A percentile compares a stretch with the other conserved stretches of the same genome.
Conservation (phyloP, 2,329 filamentous ascomycete species). For the Simplicillium aogashimaense region DNA sequence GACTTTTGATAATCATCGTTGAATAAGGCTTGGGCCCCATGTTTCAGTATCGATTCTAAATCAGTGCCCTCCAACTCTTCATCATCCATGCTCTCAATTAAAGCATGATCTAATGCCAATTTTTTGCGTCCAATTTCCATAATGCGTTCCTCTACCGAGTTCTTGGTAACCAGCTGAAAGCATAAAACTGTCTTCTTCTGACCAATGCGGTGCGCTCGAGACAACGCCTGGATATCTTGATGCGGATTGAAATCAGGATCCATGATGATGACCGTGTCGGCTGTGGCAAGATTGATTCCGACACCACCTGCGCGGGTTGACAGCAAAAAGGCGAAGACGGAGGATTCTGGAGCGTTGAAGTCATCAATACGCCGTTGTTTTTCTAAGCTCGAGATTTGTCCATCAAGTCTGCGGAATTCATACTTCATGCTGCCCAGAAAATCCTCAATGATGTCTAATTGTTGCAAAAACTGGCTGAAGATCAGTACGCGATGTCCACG, state of each 20-base stretch:
- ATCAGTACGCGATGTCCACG: conserved; percentile 85
- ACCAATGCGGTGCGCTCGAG: conserved; percentile 89
- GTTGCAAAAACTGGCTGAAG: conserved; percentile 89
- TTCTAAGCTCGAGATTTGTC: conserved; percentile 67
- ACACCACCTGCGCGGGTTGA: conserved; percentile 94
- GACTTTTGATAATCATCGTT: conserved; percentile 59
- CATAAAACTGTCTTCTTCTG: conserved; percentile 94
- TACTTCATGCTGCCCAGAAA: conserved; percentile 71
- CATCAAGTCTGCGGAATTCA: conserved; percentile 73
- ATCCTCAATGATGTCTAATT: conserved; percentile 85
- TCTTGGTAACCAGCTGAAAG: conserved; percentile 86
- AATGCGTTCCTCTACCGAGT: conserved; percentile 88
- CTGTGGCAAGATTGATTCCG: conserved; percentile 93
- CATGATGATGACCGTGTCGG: conserved; percentile 95
- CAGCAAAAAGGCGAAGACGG: conserved; percentile 80
- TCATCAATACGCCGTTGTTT: conserved; percentile 93
- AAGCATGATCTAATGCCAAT: conserved; percentile 86
- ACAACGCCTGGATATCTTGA: conserved; percentile 92
- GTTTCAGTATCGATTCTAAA: conserved; percentile 76
- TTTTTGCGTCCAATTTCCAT: conserved; percentile 94
- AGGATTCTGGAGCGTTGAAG: conserved; percentile 78
- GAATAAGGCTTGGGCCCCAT: conserved; percentile 82
- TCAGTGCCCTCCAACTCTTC: conserved; percentile 73
- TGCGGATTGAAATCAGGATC: conserved; percentile 97
- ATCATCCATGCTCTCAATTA: conserved; percentile 85